A percentile compares a stretch with the other conserved stretches of the same genome.
These are phyloP conservation scores for Tylopilus sp. DNA, from an alignment of 1,284 basidiomycete genomes.

Conservation along the genomic window DNA sequence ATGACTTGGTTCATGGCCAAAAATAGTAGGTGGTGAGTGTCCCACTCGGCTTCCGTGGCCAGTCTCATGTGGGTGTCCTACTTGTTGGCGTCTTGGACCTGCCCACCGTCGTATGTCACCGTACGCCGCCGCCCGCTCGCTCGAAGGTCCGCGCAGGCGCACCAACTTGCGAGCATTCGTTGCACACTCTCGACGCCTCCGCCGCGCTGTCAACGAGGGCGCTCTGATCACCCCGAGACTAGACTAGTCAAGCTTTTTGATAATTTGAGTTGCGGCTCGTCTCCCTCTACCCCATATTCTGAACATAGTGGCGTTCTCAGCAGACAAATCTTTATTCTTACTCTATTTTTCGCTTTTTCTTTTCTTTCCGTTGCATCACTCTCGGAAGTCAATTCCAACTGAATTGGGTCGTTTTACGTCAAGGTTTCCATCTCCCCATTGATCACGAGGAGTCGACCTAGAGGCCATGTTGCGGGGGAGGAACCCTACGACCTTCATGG, in stretches of 20 bases:
- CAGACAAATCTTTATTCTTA: not conserved
- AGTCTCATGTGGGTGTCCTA: slow-evolving; percentile 8
- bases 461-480: not conserved
- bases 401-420: not conserved
- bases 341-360: no score
- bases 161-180: no score
- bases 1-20: slow-evolving; percentile 35
- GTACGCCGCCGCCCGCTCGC: not conserved
- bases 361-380: not conserved
- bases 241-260: slow-evolving; percentile 25
- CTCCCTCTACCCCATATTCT: slow-evolving; percentile 15
- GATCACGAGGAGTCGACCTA: not conserved
- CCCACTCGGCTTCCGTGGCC: slow-evolving; percentile 13
- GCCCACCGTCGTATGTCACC: not conserved
- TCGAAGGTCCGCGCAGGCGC: no score
- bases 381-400: not conserved
- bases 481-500: not conserved
- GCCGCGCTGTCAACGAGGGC: not conserved
- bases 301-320: slow-evolving; percentile 4
- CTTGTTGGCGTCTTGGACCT: not conserved
- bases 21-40: slow-evolving; percentile 32
- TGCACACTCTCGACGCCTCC: not conserved
- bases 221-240: not conserved
- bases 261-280: slow-evolving; percentile 19
- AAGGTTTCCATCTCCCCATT: not conserved